Conservation (phyloP, 768 basidiomycete genomes). For the Termitomyces sp. region DNA sequence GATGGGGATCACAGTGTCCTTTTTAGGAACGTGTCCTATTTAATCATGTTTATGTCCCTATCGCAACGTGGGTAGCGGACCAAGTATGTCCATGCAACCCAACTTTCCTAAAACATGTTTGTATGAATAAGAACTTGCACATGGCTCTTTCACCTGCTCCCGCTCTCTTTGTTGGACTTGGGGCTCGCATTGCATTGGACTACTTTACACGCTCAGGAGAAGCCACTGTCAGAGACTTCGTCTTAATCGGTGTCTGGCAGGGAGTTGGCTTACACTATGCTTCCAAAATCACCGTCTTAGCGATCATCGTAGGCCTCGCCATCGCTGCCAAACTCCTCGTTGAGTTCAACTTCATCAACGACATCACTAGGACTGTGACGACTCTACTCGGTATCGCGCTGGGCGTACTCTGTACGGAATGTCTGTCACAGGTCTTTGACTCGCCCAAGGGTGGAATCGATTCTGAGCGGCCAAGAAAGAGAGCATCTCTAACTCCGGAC, state of each 20-base stretch:
- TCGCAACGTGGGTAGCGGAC: neutral
- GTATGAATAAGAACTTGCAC: neutral
- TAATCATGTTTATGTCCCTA: neutral
- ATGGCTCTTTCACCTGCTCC: conserved; percentile 52
- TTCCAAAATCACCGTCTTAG: conserved; percentile 50
- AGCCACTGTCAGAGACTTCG: conserved; percentile 50
- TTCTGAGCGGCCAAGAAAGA: conserved; percentile 31
- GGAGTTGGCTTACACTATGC: conserved; percentile 72
- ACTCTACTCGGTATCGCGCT: conserved; percentile 66
- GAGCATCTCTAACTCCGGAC: conserved; percentile 16
- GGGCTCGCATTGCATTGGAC: conserved; percentile 69
- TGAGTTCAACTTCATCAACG: conserved; percentile 57
- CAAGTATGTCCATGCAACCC: neutral
- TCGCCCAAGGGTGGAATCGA: conserved; percentile 32
- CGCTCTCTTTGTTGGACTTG: conserved; percentile 71
- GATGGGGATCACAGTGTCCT: neutral
- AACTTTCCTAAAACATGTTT: conserved; percentile 2
- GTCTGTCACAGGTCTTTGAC: conserved; percentile 65
- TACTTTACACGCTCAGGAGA: conserved; percentile 45
- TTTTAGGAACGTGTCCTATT: conserved; percentile 1
- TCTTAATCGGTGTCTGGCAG: conserved; percentile 73
- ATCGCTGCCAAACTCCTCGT: conserved; percentile 60
- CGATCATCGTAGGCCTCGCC: conserved; percentile 52
- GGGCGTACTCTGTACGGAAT: conserved; percentile 69
- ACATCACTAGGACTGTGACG: conserved; percentile 51